These are phyloP conservation scores for Eimeria praecox DNA, from an alignment of 169 alveolate species.

Conservation along the genomic window DNA sequence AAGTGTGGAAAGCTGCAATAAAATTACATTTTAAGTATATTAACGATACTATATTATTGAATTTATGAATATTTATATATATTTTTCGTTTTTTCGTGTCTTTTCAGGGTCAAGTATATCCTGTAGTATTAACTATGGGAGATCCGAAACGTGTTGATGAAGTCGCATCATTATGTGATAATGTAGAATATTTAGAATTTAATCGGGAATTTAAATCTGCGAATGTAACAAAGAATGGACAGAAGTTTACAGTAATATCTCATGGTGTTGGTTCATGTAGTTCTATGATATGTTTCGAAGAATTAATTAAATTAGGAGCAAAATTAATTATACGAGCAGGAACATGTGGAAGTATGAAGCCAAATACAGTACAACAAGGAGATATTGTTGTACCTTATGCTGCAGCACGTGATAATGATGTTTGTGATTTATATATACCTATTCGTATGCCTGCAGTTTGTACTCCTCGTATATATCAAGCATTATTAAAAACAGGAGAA, in stretches of 20 bases:
- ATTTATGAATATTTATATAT: neutral
- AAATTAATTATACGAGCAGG: constrained; percentile 81
- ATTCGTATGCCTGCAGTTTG: constrained; percentile 48
- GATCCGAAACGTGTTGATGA: constrained; percentile 79
- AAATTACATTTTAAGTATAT: neutral
- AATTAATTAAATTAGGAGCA: constrained; percentile 75
- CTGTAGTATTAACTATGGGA: constrained; percentile 78
- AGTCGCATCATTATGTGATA: constrained; percentile 55
- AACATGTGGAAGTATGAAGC: constrained; percentile 79
- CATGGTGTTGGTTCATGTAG: constrained; percentile 83
- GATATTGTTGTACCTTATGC: constrained; percentile 70
- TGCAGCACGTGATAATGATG: constrained; percentile 74
- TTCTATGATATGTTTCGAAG: constrained; percentile 79
- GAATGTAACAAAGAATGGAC: constrained; percentile 25
- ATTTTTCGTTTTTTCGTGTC: neutral
- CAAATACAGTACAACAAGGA: constrained; percentile 58
- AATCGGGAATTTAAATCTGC: constrained; percentile 79
- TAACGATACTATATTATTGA: neutral
- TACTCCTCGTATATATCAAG: constrained; percentile 46
- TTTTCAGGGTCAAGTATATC: constrained; percentile 74
- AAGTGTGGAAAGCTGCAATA: neutral
- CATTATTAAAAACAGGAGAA: neutral
- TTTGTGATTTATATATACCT: constrained; percentile 2
- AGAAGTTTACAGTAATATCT: constrained; percentile 59
- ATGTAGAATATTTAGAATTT: constrained; percentile 51